Percentiles rank a stretch among this genome's conserved stretches.
phyloP scores from a whole-genome alignment of 1,284 basidiomycete genomes.

The Fomitopsis schrenkii region DNA sequence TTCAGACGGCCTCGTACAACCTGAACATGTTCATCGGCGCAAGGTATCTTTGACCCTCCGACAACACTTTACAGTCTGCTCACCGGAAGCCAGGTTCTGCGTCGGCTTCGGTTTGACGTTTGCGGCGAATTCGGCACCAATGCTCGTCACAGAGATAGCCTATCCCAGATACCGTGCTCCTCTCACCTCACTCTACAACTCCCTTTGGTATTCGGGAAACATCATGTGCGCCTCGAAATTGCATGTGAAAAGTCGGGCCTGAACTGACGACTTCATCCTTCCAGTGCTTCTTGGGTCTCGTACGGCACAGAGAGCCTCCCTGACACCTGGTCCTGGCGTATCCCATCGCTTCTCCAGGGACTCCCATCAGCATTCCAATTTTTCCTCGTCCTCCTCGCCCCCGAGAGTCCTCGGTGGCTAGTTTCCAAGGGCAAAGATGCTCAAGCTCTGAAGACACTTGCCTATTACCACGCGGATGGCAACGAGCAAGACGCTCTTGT shows the following conservation, averaged over 20 bases:
- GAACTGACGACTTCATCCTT: neutral
- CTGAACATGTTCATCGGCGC: conserved; percentile 81
- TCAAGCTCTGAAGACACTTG: conserved; percentile 57
- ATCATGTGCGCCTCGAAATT: conserved; percentile 46
- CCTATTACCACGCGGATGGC: conserved; percentile 74
- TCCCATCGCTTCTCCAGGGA: conserved; percentile 66
- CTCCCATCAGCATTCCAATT: conserved; percentile 62
- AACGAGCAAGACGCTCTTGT: conserved; percentile 68
- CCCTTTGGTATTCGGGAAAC: conserved; percentile 75
- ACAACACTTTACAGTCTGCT: neutral
- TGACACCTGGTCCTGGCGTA: conserved; percentile 70
- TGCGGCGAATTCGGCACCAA: conserved; percentile 69
- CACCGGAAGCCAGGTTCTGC: conserved; percentile 46
- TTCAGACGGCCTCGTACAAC: conserved; percentile 69
- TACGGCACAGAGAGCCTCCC: conserved; percentile 68
- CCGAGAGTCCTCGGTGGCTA: conserved; percentile 72
- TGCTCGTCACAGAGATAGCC: conserved; percentile 74
- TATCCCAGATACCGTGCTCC: conserved; percentile 75
- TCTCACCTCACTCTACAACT: conserved; percentile 71
- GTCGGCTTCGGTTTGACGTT: conserved; percentile 80
- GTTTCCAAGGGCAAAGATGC: conserved; percentile 60
- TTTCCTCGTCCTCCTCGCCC: conserved; percentile 52
- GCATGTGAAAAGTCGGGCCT: neutral
- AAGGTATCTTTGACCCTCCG: conserved; percentile 37
- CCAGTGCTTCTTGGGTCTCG: conserved; percentile 69